Evolutionary conservation across 192 early-diverging fungal species (phyloP).

Genomic region (Martensiomyces pterosporus): DNA sequence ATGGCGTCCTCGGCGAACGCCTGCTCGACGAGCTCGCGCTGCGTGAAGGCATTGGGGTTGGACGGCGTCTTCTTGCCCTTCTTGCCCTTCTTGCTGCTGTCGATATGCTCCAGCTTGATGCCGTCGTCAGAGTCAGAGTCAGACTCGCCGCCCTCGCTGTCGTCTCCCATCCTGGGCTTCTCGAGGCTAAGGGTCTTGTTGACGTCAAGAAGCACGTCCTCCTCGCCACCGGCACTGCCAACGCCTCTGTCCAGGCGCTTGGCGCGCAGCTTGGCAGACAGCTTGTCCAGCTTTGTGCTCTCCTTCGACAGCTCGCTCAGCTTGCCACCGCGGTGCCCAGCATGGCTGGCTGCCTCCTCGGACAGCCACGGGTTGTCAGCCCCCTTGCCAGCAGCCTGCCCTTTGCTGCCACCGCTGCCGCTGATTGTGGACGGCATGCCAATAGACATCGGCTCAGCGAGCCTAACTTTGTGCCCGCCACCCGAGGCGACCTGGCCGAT

Average conservation of each 20-base stretch:
- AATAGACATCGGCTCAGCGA: slow-evolving; percentile 56
- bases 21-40: slow-evolving; percentile 81
- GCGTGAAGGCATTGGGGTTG: slow-evolving; percentile 56
- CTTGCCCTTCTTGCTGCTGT: slow-evolving; percentile 40
- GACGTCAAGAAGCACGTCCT: slow-evolving; percentile 68
- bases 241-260: slow-evolving; percentile 49
- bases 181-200: slow-evolving; percentile 52
- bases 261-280: slow-evolving; percentile 62
- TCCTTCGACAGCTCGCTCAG: slow-evolving; percentile 48
- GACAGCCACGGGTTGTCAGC: slow-evolving; percentile 78
- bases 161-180: slow-evolving; percentile 3
- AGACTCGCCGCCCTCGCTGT: slow-evolving; percentile 11
- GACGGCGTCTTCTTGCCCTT: slow-evolving; percentile 47
- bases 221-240: slow-evolving; percentile 26
- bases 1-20: slow-evolving; percentile 96
- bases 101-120: slow-evolving; percentile 17
- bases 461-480: slow-evolving; percentile 52
- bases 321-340: slow-evolving; percentile 40
- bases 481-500: slow-evolving; percentile 50
- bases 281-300: slow-evolving; percentile 60
- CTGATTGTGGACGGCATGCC: slow-evolving; percentile 22
- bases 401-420: slow-evolving; percentile 12
- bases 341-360: slow-evolving; percentile 36
- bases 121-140: slow-evolving; percentile 11
- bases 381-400: slow-evolving; percentile 20